Evolutionary conservation across 2,329 filamentous ascomycete species (phyloP).

Genomic region (Atkinsonella hypoxylon): DNA sequence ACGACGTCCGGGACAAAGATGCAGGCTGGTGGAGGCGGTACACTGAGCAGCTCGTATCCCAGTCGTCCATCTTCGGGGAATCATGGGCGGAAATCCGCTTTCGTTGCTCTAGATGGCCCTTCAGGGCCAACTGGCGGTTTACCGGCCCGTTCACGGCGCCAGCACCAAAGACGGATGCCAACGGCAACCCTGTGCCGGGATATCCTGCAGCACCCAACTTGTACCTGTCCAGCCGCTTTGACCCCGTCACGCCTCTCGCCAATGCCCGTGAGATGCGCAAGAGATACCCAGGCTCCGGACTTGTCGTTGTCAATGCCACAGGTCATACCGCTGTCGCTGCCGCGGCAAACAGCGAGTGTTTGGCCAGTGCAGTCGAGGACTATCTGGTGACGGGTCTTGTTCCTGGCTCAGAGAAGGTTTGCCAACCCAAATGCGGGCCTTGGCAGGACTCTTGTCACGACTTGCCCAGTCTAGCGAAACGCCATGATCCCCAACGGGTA

Average conservation of each 20-base stretch:
- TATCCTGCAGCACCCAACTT: constrained; percentile 16
- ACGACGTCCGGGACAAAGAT: constrained; percentile 7
- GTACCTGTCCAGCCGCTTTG: constrained; percentile 27
- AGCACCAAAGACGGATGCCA: constrained; percentile 6
- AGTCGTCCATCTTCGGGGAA: constrained; percentile 16
- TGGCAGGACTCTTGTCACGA: constrained; percentile 8
- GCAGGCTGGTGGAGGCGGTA: constrained; percentile 12
- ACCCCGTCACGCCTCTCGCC: constrained; percentile 28
- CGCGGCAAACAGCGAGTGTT: constrained; percentile 11
- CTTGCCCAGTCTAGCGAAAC: background rate
- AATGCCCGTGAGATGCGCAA: constrained; percentile 20
- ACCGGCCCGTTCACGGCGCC: constrained; percentile 11
- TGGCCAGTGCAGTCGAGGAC: constrained; percentile 10
- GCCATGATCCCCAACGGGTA: background rate
- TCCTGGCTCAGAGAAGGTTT: constrained; percentile 11
- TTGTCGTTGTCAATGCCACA: constrained; percentile 18
- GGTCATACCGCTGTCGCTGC: constrained; percentile 16
- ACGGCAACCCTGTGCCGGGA: background rate
- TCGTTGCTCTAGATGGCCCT: constrained; percentile 21
- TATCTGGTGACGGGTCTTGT: constrained; percentile 20
- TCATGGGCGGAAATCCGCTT: constrained; percentile 16
- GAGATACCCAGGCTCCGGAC: constrained; percentile 15
- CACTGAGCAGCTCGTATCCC: constrained; percentile 9
- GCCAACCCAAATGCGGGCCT: constrained; percentile 8
- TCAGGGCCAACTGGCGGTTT: constrained; percentile 24